Conservation (phyloP, 2,329 filamentous ascomycete genomes). For the Sphaceloma murrayae region DNA sequence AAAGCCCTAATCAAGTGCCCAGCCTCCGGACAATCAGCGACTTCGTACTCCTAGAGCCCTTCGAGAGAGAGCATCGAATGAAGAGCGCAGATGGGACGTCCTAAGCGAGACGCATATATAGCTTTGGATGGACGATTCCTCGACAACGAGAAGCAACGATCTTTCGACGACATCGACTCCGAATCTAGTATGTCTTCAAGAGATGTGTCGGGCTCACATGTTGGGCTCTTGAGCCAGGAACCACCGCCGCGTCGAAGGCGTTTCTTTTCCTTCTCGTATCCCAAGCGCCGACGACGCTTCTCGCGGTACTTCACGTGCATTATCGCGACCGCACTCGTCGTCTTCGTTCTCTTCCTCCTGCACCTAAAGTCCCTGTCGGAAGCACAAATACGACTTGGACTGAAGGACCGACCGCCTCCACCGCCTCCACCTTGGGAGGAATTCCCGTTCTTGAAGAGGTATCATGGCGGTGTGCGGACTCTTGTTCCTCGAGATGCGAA, state of each 20-base stretch:
- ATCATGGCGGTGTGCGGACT: slow-evolving; percentile 76
- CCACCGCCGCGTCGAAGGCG: background rate
- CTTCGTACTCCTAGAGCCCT: background rate
- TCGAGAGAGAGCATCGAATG: background rate
- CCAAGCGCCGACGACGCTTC: slow-evolving; percentile 47
- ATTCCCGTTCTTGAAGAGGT: slow-evolving; percentile 76
- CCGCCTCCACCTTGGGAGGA: slow-evolving; percentile 72
- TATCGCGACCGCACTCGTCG: slow-evolving; percentile 56
- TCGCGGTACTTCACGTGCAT: slow-evolving; percentile 69
- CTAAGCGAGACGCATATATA: slow-evolving; percentile 13
- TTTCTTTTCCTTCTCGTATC: slow-evolving; percentile 26
- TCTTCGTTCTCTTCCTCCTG: slow-evolving; percentile 70
- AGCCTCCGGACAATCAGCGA: background rate
- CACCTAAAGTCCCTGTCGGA: slow-evolving; percentile 34
- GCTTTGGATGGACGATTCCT: slow-evolving; percentile 17
- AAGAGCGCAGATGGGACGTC: background rate
- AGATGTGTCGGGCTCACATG: slow-evolving; percentile 21
- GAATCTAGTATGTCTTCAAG: slow-evolving; percentile 20
- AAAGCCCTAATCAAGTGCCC: background rate
- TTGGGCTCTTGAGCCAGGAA: slow-evolving; percentile 20
- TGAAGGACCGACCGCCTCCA: slow-evolving; percentile 43
- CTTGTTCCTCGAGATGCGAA: slow-evolving; percentile 59
- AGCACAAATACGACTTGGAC: slow-evolving; percentile 47
- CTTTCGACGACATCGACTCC: slow-evolving; percentile 14
- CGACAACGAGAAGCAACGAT: slow-evolving; percentile 16